These are phyloP conservation scores for Plasmodium vinckei DNA, from an alignment of 169 alveolate genomes.

Conservation along the genomic window DNA sequence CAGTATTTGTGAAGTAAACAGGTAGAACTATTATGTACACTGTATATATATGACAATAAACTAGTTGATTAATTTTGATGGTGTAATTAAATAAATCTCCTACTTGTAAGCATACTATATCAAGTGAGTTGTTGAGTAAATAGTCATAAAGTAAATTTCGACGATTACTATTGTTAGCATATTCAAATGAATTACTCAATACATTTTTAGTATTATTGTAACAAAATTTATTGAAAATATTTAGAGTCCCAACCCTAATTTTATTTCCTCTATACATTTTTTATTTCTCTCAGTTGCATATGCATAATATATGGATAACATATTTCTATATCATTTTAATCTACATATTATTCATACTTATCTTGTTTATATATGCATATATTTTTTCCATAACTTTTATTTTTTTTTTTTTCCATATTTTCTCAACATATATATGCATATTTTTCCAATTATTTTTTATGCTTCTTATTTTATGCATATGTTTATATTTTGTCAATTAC, in stretches of 20 bases:
- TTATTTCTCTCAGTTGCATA: neutral
- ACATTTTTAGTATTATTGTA: constrained; percentile 6
- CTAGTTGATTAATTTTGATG: no score
- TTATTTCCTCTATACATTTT: constrained; percentile 29
- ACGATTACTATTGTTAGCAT: constrained; percentile 1
- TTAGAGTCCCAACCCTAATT: constrained; percentile 37
- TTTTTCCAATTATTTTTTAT: no score
- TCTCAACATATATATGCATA: no score
- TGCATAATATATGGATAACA: neutral
- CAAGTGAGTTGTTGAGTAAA: constrained; percentile 3
- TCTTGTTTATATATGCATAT: neutral
- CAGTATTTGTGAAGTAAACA: no score
- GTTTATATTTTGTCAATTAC: no score
- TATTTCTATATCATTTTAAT: no score
- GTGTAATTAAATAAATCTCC: neutral
- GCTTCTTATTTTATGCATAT: no score
- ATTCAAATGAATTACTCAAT: neutral
- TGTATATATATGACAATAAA: no score
- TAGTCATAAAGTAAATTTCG: neutral
- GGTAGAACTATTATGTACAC: no score
- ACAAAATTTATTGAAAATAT: constrained; percentile 18
- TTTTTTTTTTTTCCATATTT: no score
- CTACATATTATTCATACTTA: no score
- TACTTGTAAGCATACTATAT: constrained; percentile 46
- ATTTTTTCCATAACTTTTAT: no score